phyloP scores from a whole-genome alignment of 306 rosid species.

The Fragaria ananassa region DNA sequence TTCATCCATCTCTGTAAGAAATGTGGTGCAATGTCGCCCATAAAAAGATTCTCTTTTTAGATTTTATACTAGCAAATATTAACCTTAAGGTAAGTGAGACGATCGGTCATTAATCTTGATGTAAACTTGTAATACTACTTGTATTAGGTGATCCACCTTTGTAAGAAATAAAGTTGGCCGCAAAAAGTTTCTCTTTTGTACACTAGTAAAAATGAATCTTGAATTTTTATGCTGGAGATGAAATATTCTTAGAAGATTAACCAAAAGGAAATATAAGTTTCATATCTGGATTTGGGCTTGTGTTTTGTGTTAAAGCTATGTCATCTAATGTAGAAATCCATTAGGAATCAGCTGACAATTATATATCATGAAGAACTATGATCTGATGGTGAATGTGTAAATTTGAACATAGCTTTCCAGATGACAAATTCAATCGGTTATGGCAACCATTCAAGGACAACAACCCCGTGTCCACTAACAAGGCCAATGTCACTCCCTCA shows the following conservation, averaged over 20 bases:
- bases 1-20: not conserved
- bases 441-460: conserved; percentile 70
- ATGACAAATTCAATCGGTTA: conserved; percentile 72
- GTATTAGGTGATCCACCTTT: not conserved
- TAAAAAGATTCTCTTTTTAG: not conserved
- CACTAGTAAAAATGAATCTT: not conserved
- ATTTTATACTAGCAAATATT: not conserved
- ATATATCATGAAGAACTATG: not conserved
- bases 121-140: not conserved
- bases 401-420: conserved; percentile 68
- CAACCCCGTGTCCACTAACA: conserved; percentile 43
- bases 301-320: not conserved
- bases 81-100: not conserved
- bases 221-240: not conserved
- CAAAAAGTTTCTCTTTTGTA: not conserved
- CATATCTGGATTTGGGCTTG: not conserved
- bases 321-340: not conserved
- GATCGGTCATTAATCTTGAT: not conserved
- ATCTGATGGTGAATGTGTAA: conserved; percentile 37
- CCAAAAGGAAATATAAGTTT: not conserved
- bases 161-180: not conserved
- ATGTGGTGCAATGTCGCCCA: not conserved
- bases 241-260: not conserved
- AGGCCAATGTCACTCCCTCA: conserved; percentile 39
- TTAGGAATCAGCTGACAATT: not conserved